These are phyloP conservation scores for Adansonia gregorii DNA, from an alignment of 441 rosid genomes.

Conservation along the genomic window DNA sequence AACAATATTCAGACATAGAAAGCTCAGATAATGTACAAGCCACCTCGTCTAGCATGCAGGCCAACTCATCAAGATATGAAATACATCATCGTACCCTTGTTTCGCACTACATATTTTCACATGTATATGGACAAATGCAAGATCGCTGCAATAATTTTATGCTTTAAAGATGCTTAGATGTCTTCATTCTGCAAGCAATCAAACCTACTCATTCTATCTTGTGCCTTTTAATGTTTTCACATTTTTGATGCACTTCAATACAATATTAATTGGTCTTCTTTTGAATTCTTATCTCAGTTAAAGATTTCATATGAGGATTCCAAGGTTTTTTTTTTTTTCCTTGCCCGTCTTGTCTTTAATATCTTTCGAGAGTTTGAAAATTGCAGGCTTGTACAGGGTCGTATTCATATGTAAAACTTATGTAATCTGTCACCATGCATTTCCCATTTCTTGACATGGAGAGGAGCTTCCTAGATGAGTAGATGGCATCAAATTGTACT, in stretches of 20 bases:
- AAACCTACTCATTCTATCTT: constrained; percentile 24
- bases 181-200: constrained; percentile 21
- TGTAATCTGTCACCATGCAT: neutral
- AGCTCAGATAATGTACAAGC: constrained; percentile 32
- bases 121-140: constrained; percentile 13
- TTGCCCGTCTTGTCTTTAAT: neutral
- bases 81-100: constrained; percentile 25
- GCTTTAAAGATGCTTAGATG: constrained; percentile 13
- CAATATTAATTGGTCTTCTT: constrained; percentile 21
- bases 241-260: constrained; percentile 14
- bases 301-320: constrained; percentile 19
- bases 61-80: constrained; percentile 36
- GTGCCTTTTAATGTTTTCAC: constrained; percentile 13
- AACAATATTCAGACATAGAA: constrained; percentile 15
- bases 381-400: neutral
- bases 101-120: constrained; percentile 27
- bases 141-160: constrained; percentile 14
- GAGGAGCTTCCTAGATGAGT: neutral
- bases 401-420: neutral
- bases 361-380: constrained; percentile 17
- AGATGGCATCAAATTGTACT: neutral
- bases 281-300: constrained; percentile 27
- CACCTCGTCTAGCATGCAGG: constrained; percentile 34
- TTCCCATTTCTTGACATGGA: neutral
- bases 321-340: constrained; percentile 15